Evolutionary conservation across 164 flowering plant species (phyloP).

Genomic region (Vitis riparia): DNA sequence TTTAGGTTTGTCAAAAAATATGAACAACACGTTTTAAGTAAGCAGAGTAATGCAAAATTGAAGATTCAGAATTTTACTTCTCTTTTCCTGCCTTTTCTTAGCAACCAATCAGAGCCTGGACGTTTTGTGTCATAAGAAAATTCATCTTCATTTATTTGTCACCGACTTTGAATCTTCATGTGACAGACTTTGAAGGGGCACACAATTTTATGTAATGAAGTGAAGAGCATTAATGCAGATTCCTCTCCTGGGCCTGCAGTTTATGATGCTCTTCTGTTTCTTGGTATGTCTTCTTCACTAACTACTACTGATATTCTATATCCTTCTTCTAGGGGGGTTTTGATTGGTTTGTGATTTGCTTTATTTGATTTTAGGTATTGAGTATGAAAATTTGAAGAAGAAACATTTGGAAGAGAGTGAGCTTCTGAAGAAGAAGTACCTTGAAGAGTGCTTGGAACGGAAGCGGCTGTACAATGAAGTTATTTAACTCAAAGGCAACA

Average conservation of each 20-base stretch:
- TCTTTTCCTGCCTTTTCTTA: too few species aligned
- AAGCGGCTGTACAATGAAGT: slow-evolving; percentile 87
- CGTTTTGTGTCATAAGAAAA: too few species aligned
- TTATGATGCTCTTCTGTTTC: slow-evolving; percentile 34
- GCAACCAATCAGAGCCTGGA: not conserved
- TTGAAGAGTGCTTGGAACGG: slow-evolving; percentile 57
- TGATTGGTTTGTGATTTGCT: too few species aligned
- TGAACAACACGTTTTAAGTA: too few species aligned
- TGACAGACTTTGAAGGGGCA: slow-evolving; percentile 59
- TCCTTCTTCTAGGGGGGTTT: not conserved
- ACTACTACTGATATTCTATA: not conserved
- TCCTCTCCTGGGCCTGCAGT: slow-evolving; percentile 47
- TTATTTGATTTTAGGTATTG: slow-evolving; percentile 39
- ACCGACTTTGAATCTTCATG: too few species aligned
- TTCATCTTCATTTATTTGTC: too few species aligned
- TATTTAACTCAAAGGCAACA: slow-evolving; percentile 85
- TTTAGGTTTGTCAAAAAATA: too few species aligned
- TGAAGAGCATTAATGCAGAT: slow-evolving; percentile 37
- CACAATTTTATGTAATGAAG: slow-evolving; percentile 38
- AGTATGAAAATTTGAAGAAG: slow-evolving; percentile 49
- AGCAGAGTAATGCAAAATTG: too few species aligned
- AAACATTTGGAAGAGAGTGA: slow-evolving; percentile 20
- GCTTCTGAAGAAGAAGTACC: not conserved
- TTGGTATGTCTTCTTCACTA: slow-evolving; percentile 41
- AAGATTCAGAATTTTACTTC: too few species aligned